Conservation (phyloP, 202 grass and related monocot species). For the Dendrocalamus latiflorus region DNA sequence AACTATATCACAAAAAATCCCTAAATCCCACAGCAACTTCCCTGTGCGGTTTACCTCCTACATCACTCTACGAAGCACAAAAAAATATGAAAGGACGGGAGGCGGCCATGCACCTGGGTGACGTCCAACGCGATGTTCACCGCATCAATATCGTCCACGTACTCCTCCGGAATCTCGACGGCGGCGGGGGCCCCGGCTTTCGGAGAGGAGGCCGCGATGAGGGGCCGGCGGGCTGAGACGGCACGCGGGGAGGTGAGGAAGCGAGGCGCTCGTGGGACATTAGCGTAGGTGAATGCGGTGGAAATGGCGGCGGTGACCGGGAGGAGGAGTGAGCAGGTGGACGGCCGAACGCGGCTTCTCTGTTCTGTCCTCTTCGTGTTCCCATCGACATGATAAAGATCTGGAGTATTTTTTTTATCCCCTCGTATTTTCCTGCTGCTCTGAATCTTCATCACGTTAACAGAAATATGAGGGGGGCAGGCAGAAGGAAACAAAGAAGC, state of each 20-base stretch:
- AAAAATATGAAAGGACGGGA: not conserved
- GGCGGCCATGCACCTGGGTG: slow-evolving; percentile 51
- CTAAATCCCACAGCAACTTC: not conserved
- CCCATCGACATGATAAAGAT: no score
- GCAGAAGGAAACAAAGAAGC: no score
- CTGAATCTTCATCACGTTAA: no score
- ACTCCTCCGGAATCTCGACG: slow-evolving; percentile 48
- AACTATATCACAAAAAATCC: not conserved
- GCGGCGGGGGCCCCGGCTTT: slow-evolving; percentile 16
- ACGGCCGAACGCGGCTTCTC: no score
- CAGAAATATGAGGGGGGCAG: no score
- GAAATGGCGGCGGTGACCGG: not conserved
- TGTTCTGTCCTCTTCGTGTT: no score
- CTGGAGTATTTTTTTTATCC: no score
- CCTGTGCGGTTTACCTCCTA: not conserved
- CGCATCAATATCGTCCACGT: slow-evolving; percentile 49
- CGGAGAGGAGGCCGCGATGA: slow-evolving; percentile 9
- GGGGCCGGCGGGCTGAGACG: slow-evolving; percentile 1
- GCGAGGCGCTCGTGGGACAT: not conserved
- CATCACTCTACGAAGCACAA: not conserved
- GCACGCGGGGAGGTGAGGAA: slow-evolving; percentile 13
- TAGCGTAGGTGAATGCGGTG: not conserved
- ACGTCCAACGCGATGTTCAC: slow-evolving; percentile 94
- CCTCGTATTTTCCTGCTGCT: no score
- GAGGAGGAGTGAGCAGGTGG: slow-evolving; percentile 31